phyloP scores from a whole-genome alignment of 495 filamentous ascomycete species.

The Bombardia bombarda region DNA sequence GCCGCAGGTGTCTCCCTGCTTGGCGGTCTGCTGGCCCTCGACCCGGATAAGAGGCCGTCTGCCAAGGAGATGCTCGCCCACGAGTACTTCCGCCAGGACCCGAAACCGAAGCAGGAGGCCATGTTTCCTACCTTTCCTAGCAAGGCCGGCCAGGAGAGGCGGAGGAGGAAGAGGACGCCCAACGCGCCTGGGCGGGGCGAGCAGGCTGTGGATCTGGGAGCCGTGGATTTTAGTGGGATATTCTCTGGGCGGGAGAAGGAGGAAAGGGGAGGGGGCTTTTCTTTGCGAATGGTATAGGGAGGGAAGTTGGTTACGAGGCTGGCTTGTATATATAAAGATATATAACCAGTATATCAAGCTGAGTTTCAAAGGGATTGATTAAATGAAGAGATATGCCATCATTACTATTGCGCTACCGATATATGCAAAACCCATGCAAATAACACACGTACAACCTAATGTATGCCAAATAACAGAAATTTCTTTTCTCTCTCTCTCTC shows the following conservation, averaged over 20 bases:
- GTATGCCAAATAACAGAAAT: too few relatives aligned
- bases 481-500: too few relatives aligned
- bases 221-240: slow-evolving; percentile 73
- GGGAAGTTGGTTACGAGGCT: too few relatives aligned
- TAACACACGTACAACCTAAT: too few relatives aligned
- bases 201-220: slow-evolving; percentile 53
- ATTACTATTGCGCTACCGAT: too few relatives aligned
- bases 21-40: slow-evolving; percentile 58
- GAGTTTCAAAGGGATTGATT: too few relatives aligned
- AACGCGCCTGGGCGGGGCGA: slow-evolving; percentile 80
- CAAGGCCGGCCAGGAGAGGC: slow-evolving; percentile 86
- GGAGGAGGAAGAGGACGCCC: slow-evolving; percentile 64
- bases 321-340: too few relatives aligned
- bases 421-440: too few relatives aligned
- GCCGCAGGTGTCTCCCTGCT: slow-evolving; percentile 64
- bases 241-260: slow-evolving; percentile 67
- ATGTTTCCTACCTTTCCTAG: slow-evolving; percentile 92
- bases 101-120: slow-evolving; percentile 73
- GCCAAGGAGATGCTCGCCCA: slow-evolving; percentile 53
- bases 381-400: too few relatives aligned
- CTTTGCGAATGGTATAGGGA: slow-evolving; percentile 56
- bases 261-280: slow-evolving; percentile 72
- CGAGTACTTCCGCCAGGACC: slow-evolving; percentile 83
- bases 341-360: too few relatives aligned
- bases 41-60: slow-evolving; percentile 63